Conservation (phyloP, 1,284 basidiomycete genomes). For the Trichosporon asahii region DNA sequence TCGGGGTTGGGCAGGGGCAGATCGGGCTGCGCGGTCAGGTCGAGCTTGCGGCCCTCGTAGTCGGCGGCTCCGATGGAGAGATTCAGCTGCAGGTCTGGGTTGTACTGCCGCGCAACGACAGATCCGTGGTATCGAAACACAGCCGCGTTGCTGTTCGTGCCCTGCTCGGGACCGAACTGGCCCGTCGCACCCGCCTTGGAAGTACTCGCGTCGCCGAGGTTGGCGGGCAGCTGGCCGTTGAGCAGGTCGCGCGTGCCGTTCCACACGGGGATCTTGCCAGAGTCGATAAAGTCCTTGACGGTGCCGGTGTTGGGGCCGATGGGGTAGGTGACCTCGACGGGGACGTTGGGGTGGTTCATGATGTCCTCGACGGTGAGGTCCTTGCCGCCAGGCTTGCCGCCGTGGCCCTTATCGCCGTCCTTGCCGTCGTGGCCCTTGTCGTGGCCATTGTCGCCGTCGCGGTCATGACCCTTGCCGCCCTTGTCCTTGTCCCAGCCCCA, state of each 20-base stretch:
- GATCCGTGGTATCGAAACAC: not conserved
- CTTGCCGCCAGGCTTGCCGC: not conserved
- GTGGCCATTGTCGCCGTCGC: not conserved
- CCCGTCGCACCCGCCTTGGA: constrained; percentile 15
- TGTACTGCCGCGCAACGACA: not conserved
- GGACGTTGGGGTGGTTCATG: constrained; percentile 12
- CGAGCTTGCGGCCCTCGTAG: not conserved
- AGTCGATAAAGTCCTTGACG: constrained; percentile 9
- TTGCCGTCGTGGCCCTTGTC: not conserved
- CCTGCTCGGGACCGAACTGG: constrained; percentile 13
- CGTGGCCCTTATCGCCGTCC: not conserved
- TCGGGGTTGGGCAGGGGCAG: constrained; percentile 9
- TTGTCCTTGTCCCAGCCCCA: not conserved
- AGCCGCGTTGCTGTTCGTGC: constrained; percentile 18
- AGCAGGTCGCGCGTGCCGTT: constrained; percentile 13
- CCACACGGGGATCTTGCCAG: constrained; percentile 9
- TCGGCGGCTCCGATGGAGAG: not conserved
- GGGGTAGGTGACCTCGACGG: not conserved
- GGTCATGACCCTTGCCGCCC: not conserved
- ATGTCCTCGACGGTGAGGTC: not conserved
- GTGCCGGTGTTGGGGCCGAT: constrained; percentile 7
- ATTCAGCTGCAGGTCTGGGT: not conserved
- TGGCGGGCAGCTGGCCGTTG: constrained; percentile 10
- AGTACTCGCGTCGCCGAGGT: not conserved
- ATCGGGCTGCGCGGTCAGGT: not conserved